Percentiles rank a stretch among this genome's conserved stretches.
phyloP scores from a whole-genome alignment of 192 early-diverging fungal species.

The Linnemannia zychae region DNA sequence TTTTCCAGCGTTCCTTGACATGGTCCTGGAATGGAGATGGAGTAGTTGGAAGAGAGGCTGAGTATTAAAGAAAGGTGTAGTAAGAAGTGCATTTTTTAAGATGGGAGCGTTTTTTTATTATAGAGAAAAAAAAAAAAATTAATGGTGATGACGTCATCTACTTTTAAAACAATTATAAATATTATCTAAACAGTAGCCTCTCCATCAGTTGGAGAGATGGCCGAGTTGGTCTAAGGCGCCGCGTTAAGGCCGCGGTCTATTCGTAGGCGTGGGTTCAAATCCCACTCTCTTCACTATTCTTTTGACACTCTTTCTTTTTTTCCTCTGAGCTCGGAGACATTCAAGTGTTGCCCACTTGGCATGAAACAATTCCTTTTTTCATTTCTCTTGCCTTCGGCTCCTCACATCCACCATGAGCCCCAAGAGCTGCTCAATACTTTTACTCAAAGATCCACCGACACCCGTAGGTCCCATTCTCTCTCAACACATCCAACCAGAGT shows the following conservation, averaged over 20 bases:
- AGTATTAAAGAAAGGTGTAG: background rate
- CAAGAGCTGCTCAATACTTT: constrained; percentile 28
- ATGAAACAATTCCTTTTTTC: background rate
- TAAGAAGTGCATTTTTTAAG: background rate
- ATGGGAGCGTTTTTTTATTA: background rate
- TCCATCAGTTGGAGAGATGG: constrained; percentile 14
- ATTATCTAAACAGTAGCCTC: background rate
- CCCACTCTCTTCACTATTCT: constrained; percentile 24
- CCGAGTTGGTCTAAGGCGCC: constrained; percentile 7
- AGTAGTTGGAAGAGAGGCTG: background rate
- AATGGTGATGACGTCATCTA: too few relatives aligned
- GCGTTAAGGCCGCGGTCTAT: constrained; percentile 23
- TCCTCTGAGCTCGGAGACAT: too few relatives aligned
- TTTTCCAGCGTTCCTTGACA: constrained; percentile 45
- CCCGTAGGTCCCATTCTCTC: background rate
- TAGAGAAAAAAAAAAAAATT: too few relatives aligned
- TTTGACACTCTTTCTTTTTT: background rate
- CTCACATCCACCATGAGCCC: background rate
- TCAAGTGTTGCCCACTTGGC: too few relatives aligned
- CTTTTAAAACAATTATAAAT: background rate
- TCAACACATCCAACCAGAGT: background rate
- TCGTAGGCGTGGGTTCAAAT: constrained; percentile 35
- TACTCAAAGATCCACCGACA: constrained; percentile 29
- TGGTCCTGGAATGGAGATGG: background rate
- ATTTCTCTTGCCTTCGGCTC: background rate